Percentiles rank a stretch among this genome's conserved stretches.
Conservation (phyloP, 2,329 filamentous ascomycete genomes). For the Aspergillus oerlinghausenensis region DNA sequence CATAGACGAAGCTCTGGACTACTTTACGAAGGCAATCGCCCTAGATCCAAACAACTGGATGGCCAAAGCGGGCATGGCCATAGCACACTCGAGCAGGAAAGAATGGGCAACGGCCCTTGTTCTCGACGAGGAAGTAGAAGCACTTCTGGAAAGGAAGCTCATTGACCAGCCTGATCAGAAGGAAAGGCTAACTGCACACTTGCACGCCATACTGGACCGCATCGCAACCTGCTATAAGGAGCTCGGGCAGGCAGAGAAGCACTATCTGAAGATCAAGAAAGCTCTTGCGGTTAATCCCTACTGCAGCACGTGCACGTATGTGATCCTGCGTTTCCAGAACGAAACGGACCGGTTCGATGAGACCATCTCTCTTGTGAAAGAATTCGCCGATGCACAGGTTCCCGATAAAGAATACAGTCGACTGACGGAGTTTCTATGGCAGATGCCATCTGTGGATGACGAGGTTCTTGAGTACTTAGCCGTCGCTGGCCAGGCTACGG, state of each 20-base stretch:
- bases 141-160: slow-evolving; percentile 10
- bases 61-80: slow-evolving; percentile 1
- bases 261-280: not conserved
- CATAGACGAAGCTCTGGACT: not conserved
- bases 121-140: slow-evolving; percentile 13
- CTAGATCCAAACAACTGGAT: not conserved
- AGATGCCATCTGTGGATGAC: not conserved
- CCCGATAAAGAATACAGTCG: not conserved
- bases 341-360: not conserved
- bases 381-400: not conserved
- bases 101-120: slow-evolving; percentile 14
- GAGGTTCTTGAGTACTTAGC: not conserved
- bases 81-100: not conserved
- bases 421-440: not conserved
- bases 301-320: slow-evolving; percentile 1
- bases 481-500: not conserved
- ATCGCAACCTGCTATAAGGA: slow-evolving; percentile 1
- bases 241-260: not conserved
- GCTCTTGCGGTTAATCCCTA: not conserved
- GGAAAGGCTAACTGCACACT: not conserved
- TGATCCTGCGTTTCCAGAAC: slow-evolving; percentile 1
- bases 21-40: slow-evolving; percentile 2
- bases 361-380: slow-evolving; percentile 1
- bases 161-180: slow-evolving; percentile 4
- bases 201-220: not conserved